phyloP scores from a whole-genome alignment of 768 basidiomycete species.

The Pseudohyphozyma bogoriensis region DNA sequence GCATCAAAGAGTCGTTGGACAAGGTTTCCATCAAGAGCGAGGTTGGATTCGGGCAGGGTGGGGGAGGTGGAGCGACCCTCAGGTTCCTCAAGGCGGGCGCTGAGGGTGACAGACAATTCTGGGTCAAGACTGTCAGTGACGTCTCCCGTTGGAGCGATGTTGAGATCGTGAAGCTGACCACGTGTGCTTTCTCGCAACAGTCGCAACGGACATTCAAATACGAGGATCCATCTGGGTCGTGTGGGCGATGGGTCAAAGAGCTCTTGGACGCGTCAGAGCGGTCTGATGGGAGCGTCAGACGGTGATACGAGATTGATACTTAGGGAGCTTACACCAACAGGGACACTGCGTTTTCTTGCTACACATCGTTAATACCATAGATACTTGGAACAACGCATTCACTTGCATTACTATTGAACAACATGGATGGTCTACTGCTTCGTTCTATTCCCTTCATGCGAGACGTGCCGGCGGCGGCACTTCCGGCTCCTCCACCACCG shows the following conservation, averaged over 20 bases:
- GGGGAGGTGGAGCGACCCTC: background rate
- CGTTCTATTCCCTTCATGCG: too few species aligned
- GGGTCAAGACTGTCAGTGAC: conserved; percentile 18
- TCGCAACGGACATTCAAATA: conserved; percentile 22
- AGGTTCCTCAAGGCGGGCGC: background rate
- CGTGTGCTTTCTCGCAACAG: background rate
- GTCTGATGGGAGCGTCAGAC: too few species aligned
- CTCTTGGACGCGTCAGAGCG: conserved; percentile 12
- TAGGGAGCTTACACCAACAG: too few species aligned
- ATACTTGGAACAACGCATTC: too few species aligned
- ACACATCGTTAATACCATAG: too few species aligned
- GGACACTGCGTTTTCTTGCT: too few species aligned
- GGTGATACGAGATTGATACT: too few species aligned
- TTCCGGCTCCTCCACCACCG: too few species aligned
- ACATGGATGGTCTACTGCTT: too few species aligned
- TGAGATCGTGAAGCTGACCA: background rate
- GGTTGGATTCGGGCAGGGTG: conserved; percentile 18
- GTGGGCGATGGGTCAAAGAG: conserved; percentile 21
- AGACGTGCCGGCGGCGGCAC: too few species aligned
- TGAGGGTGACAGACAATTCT: conserved; percentile 16
- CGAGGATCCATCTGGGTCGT: conserved; percentile 19
- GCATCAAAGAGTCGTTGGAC: conserved; percentile 22
- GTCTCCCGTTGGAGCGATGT: background rate
- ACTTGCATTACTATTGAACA: too few species aligned
- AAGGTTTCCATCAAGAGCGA: conserved; percentile 28